phyloP scores from a whole-genome alignment of 371 early-diverging fungal species.

The Mortierella sp. region DNA sequence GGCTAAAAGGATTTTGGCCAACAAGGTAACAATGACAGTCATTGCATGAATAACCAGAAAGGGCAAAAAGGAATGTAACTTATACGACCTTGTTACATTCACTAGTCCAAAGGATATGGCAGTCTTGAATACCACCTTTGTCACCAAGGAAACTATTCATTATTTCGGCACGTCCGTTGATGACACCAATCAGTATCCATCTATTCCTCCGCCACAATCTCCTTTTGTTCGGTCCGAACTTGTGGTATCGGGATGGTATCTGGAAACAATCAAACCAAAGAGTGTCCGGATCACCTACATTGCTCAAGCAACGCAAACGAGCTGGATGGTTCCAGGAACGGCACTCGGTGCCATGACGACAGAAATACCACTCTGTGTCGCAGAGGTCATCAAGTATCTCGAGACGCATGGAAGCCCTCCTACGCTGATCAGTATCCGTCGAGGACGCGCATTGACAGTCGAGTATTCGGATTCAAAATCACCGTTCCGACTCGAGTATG shows the following conservation, averaged over 20 bases:
- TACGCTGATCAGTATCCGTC: slow-evolving; percentile 56
- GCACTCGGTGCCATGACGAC: slow-evolving; percentile 56
- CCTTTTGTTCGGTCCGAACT: slow-evolving; percentile 61
- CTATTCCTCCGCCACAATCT: slow-evolving; percentile 54
- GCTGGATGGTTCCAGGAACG: slow-evolving; percentile 61
- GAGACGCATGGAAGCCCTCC: slow-evolving; percentile 64
- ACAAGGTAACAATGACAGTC: slow-evolving; percentile 50
- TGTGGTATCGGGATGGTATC: slow-evolving; percentile 62
- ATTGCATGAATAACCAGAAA: too few species aligned
- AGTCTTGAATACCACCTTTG: slow-evolving; percentile 60
- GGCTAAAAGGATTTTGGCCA: slow-evolving; percentile 67
- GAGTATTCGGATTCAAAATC: slow-evolving; percentile 60
- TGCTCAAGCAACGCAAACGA: slow-evolving; percentile 56
- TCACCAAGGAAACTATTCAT: slow-evolving; percentile 58
- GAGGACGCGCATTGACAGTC: slow-evolving; percentile 55
- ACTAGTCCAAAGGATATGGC: slow-evolving; percentile 63
- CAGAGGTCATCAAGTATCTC: slow-evolving; percentile 58
- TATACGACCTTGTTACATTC: background rate
- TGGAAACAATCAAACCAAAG: slow-evolving; percentile 54
- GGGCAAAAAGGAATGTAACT: too few species aligned
- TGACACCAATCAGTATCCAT: slow-evolving; percentile 55
- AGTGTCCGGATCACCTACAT: slow-evolving; percentile 57
- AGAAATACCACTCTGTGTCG: slow-evolving; percentile 54
- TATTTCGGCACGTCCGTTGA: slow-evolving; percentile 62
- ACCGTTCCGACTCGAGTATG: slow-evolving; percentile 67